Evolutionary conservation across 2,329 filamentous ascomycete species (phyloP).

Genomic region (Fusarium austroafricanum): DNA sequence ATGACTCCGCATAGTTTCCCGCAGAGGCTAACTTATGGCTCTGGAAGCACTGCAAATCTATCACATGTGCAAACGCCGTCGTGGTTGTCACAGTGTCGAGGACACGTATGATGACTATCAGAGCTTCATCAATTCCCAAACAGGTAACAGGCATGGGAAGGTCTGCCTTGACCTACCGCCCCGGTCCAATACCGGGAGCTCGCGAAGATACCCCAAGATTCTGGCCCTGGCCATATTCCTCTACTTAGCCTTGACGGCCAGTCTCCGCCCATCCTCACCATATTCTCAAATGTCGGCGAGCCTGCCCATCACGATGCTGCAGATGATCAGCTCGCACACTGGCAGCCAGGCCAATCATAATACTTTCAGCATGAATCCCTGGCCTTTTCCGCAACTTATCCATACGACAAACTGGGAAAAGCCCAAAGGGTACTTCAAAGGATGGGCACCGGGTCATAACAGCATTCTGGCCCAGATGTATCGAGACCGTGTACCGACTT

Average conservation of each 20-base stretch:
- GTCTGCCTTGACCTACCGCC: neutral
- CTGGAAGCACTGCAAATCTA: slow-evolving; percentile 19
- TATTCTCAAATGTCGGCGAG: slow-evolving; percentile 48
- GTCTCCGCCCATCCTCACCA: slow-evolving; percentile 42
- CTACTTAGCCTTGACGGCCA: slow-evolving; percentile 26
- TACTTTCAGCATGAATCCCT: slow-evolving; percentile 34
- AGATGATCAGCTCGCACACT: slow-evolving; percentile 31
- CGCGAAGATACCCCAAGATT: neutral
- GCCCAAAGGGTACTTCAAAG: slow-evolving; percentile 43
- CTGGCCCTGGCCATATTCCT: neutral
- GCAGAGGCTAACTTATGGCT: neutral
- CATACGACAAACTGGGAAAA: slow-evolving; percentile 40
- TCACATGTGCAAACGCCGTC: neutral
- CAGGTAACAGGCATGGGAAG: neutral
- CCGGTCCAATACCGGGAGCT: neutral
- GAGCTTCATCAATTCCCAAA: neutral
- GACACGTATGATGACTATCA: neutral
- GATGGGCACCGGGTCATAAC: slow-evolving; percentile 47
- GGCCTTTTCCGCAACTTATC: slow-evolving; percentile 47
- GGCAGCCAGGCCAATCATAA: slow-evolving; percentile 25
- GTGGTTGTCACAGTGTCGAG: neutral
- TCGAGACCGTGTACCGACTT: slow-evolving; percentile 37
- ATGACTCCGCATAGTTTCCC: neutral
- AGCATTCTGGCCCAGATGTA: slow-evolving; percentile 42
- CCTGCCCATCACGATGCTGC: slow-evolving; percentile 45